Evolutionary conservation across 1,139 yeast genomes (phyloP), one percentile per base, ranked within the genome.

Genomic region (Taiozyma sp.): DNA sequence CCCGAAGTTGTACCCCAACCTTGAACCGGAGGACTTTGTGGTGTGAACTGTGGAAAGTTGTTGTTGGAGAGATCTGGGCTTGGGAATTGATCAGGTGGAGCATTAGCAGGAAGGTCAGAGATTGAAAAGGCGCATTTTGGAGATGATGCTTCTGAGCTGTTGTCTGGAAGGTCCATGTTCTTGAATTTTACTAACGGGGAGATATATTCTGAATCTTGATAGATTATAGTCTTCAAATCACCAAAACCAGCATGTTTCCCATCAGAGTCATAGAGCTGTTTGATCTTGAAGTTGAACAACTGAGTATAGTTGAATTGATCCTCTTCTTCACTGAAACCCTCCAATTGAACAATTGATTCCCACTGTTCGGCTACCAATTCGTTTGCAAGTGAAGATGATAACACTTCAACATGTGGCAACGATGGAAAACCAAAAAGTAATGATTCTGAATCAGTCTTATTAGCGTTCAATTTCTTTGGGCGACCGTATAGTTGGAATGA

Each of bases 401-500:
- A 71, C 64, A 87, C 85, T 64, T 86, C 87, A 16, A 85, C 85
- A 52, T 74, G 74, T 4, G 96, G 96, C 56, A 88, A 74, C 4
- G 88, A 83, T 1, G 96, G 96, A 64, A 88, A 77, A 3, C 90
- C 96, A 69, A 88, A 88, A 50, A 88, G 73, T 50, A 88, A 71
- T 13, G 93, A 85, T 24, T 81, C 76, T 28, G 78, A 71, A 64
- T 88, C 90, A 14, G 75, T 69, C 66, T 89, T 83, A 66, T 88
- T 90, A 6, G 96, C 90, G 64, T 83, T 86, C 57, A 88, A 74
- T 49, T 88, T 72, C 58, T 78, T 76, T 3, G 96, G 96, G 49
- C 96, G 77, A 34, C 96, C 96, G 62, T 88, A 88, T 40, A 88
- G 73, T 44, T 85, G 84, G 69, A 87, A 88, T 2, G 88, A 75